Evolutionary conservation across 2,329 filamentous ascomycete species (phyloP).

Genomic region (Eutypella sp.): DNA sequence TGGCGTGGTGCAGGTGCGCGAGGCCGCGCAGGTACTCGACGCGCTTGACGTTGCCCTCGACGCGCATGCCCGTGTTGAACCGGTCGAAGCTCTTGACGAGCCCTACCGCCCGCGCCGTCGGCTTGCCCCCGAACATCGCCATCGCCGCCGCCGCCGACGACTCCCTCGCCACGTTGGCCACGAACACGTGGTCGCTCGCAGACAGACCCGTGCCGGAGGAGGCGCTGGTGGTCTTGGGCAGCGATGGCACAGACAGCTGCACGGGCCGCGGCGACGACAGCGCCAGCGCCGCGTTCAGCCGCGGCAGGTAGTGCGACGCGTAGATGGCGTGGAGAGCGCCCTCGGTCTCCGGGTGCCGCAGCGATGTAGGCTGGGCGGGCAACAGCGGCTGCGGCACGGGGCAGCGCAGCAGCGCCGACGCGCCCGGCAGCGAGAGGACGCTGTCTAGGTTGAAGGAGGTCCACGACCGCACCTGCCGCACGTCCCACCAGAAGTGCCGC

Average conservation of each 20-base stretch:
- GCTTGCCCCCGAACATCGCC: constrained; percentile 43
- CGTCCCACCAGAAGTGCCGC: constrained; percentile 94
- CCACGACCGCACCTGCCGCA: constrained; percentile 83
- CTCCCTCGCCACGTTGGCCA: constrained; percentile 57
- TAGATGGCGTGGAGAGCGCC: constrained; percentile 70
- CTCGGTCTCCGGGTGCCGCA: constrained; percentile 74
- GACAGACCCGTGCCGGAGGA: constrained; percentile 20
- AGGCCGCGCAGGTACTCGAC: constrained; percentile 87
- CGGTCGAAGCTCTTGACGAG: constrained; percentile 89
- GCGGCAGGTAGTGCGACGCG: constrained; percentile 73
- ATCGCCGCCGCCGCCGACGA: constrained; percentile 49
- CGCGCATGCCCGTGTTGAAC: constrained; percentile 93
- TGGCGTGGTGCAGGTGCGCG: constrained; percentile 79
- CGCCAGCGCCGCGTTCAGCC: constrained; percentile 78
- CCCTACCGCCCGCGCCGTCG: constrained; percentile 46
- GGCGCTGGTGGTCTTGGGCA: constrained; percentile 23
- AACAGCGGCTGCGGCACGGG: constrained; percentile 59
- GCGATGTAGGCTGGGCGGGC: constrained; percentile 51
- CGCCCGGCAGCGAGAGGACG: constrained; percentile 67
- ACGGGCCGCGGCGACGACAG: constrained; percentile 66
- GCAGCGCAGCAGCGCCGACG: constrained; percentile 67
- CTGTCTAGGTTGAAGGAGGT: constrained; percentile 68
- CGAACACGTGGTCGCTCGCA: constrained; percentile 54
- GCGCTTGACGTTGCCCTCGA: constrained; percentile 76
- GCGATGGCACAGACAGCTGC: constrained; percentile 41